Evolutionary conservation across 495 filamentous ascomycete genomes (phyloP).

Genomic region (Lasiosphaeris hirsuta): DNA sequence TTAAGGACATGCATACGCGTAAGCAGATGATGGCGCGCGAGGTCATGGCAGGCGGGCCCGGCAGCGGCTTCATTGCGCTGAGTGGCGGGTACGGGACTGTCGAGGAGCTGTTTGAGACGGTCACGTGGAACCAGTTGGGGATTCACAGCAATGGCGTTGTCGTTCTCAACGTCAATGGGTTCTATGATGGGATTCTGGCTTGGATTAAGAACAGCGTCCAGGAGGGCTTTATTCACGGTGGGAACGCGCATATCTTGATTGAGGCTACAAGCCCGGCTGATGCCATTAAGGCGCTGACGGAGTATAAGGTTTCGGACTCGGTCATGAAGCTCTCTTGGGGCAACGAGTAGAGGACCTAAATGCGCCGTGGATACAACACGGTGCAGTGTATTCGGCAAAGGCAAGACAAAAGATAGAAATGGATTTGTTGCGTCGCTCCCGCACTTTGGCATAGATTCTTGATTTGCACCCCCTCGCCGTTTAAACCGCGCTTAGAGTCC

Average conservation of each 20-base stretch:
- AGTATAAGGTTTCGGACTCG: constrained; percentile 71
- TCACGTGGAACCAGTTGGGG: constrained; percentile 96
- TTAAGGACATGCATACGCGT: constrained; percentile 91
- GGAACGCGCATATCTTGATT: constrained; percentile 69
- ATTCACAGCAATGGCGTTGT: constrained; percentile 83
- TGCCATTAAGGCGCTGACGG: constrained; percentile 62
- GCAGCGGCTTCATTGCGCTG: constrained; percentile 86
- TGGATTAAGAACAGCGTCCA: constrained; percentile 80
- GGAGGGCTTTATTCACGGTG: constrained; percentile 68
- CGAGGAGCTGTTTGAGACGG: constrained; percentile 95
- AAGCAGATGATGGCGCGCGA: constrained; percentile 89
- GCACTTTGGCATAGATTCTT: background rate
- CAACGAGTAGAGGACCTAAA: constrained; percentile 48
- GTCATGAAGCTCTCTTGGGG: constrained; percentile 81
- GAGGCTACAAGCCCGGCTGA: constrained; percentile 71
- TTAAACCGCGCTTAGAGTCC: background rate
- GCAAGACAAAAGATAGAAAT: constrained; percentile 5
- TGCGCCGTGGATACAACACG: background rate
- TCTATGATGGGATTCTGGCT: constrained; percentile 78
- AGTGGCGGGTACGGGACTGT: constrained; percentile 91
- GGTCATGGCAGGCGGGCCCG: constrained; percentile 74
- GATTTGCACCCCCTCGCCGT: background rate
- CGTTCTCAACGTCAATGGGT: constrained; percentile 81
- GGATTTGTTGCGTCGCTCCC: background rate
- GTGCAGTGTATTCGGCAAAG: background rate